Evolutionary conservation across 2,329 filamentous ascomycete species (phyloP), one percentile per base, ranked within the genome.

Genomic region (Pseudogymnoascus sp.): DNA sequence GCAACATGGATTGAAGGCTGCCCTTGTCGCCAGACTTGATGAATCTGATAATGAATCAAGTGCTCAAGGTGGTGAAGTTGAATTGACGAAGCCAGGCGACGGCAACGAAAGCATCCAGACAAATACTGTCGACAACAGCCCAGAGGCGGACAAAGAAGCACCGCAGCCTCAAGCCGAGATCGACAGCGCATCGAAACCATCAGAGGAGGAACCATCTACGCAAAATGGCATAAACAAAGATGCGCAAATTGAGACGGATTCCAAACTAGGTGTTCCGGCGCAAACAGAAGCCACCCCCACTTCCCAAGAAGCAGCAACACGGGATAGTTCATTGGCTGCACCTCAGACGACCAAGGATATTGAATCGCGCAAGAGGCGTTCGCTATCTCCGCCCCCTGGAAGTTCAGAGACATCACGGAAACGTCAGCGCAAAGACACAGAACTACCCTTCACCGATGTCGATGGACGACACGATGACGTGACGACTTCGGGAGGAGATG

Each of bases 1-100:
- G 5, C 82, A 85, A 64, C 82, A 83, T 22, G 89, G 89, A 7
- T 79, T 91, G 59, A 89, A 92, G 71, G 80, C 85, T 22, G 88
- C 88, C 63, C 81, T 92, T 54, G 79, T 92, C 61, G 81, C 86
- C 63, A 83, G 87, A 63, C 75, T 93, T 50, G 70, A 78, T 54
- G 75, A 74, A 57, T 75, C 74, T 35, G 76, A 77, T 41, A 70
- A 71, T 60, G 71, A 74, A 39, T 67, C 70, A 50, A 69, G 67
- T n/a, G 70, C 67, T 5, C 68, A 73, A 61, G 70, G 68, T 57
- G 71, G 71, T 33, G 16, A 54, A 33, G 11, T 11, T 54, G 58
- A 47, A 30, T 54, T 33, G 11, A 61, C 43, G 37, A 58, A 36
- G 47, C 58, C 11, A 33, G 22, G 54, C 60, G 25, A 62, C 62